Evolutionary conservation across 2,329 filamentous ascomycete genomes (phyloP).

Genomic region (Microsporum canis): DNA sequence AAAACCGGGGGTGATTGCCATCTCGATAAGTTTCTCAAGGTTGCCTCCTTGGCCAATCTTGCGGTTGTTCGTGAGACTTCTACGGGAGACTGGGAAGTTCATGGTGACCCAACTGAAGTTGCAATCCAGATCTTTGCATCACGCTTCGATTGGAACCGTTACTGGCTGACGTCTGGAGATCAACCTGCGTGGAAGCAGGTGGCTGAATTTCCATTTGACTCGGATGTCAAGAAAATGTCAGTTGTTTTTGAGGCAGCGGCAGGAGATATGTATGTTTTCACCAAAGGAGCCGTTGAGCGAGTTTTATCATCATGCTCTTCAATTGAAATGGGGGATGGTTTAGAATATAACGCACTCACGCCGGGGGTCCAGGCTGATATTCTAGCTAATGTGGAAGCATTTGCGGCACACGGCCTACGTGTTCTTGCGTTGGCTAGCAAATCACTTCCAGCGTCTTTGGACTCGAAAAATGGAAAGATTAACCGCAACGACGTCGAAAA

Average conservation of each 20-base stretch:
- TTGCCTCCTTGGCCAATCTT: constrained; percentile 55
- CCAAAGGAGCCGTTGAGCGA: constrained; percentile 46
- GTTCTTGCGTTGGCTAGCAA: constrained; percentile 55
- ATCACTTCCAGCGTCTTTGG: constrained; percentile 18
- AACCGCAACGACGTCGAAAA: constrained; percentile 53
- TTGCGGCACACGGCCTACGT: constrained; percentile 55
- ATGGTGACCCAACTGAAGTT: constrained; percentile 60
- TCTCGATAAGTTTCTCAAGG: constrained; percentile 48
- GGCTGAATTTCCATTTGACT: constrained; percentile 62
- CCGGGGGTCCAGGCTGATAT: constrained; percentile 46
- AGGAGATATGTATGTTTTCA: constrained; percentile 22
- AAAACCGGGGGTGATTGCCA: constrained; percentile 37
- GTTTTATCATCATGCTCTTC: constrained; percentile 52
- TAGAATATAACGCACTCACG: constrained; percentile 36
- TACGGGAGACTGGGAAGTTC: constrained; percentile 46
- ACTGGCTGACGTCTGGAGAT: constrained; percentile 40
- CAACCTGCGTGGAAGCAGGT: constrained; percentile 45
- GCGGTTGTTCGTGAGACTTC: constrained; percentile 45
- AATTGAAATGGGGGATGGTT: constrained; percentile 36
- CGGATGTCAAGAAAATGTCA: constrained; percentile 64
- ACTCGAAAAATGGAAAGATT: constrained; percentile 28
- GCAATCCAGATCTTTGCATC: constrained; percentile 63
- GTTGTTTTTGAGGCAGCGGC: constrained; percentile 45
- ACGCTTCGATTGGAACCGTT: constrained; percentile 53
- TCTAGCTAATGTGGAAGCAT: constrained; percentile 55